A percentile compares a stretch with the other conserved stretches of the same genome.
Conservation (phyloP, 805 yeast species). For the Candida easanensis region DNA sequence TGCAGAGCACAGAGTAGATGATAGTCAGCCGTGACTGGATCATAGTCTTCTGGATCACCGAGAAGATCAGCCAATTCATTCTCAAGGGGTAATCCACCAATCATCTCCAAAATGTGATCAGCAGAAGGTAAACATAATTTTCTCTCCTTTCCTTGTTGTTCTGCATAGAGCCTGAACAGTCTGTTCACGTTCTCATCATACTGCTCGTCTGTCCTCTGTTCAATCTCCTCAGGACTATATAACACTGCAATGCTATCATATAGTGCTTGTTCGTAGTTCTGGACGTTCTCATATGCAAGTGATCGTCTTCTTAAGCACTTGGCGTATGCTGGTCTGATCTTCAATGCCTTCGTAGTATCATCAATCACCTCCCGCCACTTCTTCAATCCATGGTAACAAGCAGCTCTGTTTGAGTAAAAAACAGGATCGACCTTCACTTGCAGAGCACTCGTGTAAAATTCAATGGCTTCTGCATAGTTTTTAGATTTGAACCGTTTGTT, state of each 20-base stretch:
- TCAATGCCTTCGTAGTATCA: slow-evolving; percentile 83
- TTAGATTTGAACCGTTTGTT: slow-evolving; percentile 64
- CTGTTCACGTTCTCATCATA: too few relatives aligned
- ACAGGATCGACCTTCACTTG: slow-evolving; percentile 76
- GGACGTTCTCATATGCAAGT: slow-evolving; percentile 80
- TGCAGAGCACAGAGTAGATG: not conserved
- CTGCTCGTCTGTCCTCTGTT: too few relatives aligned
- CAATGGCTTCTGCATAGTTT: slow-evolving; percentile 69
- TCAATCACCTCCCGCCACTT: slow-evolving; percentile 79
- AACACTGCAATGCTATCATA: slow-evolving; percentile 60
- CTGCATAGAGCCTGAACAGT: too few relatives aligned
- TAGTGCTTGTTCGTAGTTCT: slow-evolving; percentile 76
- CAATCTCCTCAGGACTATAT: too few relatives aligned
- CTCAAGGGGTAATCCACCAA: too few relatives aligned
- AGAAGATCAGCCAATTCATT: too few relatives aligned
- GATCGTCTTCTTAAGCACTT: slow-evolving; percentile 93
- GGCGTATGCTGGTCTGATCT: slow-evolving; percentile 81
- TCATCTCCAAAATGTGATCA: too few relatives aligned
- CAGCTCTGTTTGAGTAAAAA: slow-evolving; percentile 91
- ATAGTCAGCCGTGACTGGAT: not conserved
- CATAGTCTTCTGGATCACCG: too few relatives aligned
- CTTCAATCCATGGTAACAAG: slow-evolving; percentile 82
- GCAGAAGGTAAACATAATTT: too few relatives aligned
- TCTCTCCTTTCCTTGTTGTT: too few relatives aligned
- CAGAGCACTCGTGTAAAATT: slow-evolving; percentile 82